Percentiles rank a stretch among this genome's conserved stretches.
These are phyloP conservation scores for Emmonsiellopsis sp. DNA, from an alignment of 2,329 filamentous ascomycete species.

Conservation along the genomic window DNA sequence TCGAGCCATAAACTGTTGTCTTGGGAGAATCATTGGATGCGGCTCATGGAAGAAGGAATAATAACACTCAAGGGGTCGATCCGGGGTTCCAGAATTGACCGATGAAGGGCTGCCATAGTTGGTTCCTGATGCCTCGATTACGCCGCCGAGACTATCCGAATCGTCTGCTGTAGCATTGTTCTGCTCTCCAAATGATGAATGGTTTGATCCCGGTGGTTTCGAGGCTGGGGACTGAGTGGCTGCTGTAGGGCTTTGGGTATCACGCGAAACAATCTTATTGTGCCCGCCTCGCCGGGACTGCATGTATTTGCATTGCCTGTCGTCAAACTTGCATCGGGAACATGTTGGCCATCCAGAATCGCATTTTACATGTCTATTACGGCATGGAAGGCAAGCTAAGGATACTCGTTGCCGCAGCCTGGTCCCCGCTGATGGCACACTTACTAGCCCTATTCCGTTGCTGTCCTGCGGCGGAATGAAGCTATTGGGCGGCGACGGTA, in stretches of 20 bases:
- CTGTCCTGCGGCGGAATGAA: not conserved
- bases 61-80: slow-evolving; percentile 16
- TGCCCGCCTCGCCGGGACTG: slow-evolving; percentile 37
- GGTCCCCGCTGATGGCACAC: not conserved
- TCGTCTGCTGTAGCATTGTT: not conserved
- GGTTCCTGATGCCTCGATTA: not conserved
- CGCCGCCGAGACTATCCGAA: not conserved
- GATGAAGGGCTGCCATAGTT: not conserved
- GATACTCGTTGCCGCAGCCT: slow-evolving; percentile 5
- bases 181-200: not conserved
- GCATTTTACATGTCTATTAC: slow-evolving; percentile 37
- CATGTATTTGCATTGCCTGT: slow-evolving; percentile 39
- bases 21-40: slow-evolving; percentile 22
- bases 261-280: slow-evolving; percentile 6
- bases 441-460: not conserved
- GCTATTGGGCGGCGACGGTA: not conserved
- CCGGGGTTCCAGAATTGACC: not conserved
- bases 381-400: slow-evolving; percentile 22
- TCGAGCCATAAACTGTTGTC: slow-evolving; percentile 5
- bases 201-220: not conserved
- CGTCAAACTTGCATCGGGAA: slow-evolving; percentile 31
- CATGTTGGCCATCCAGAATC: slow-evolving; percentile 37
- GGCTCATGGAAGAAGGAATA: slow-evolving; percentile 23
- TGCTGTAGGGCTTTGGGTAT: slow-evolving; percentile 11
- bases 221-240: slow-evolving; percentile 10